Evolutionary conservation across 257 asterid species (phyloP), one percentile per base, ranked within the genome.

Genomic region (Solanum medicagineum): DNA sequence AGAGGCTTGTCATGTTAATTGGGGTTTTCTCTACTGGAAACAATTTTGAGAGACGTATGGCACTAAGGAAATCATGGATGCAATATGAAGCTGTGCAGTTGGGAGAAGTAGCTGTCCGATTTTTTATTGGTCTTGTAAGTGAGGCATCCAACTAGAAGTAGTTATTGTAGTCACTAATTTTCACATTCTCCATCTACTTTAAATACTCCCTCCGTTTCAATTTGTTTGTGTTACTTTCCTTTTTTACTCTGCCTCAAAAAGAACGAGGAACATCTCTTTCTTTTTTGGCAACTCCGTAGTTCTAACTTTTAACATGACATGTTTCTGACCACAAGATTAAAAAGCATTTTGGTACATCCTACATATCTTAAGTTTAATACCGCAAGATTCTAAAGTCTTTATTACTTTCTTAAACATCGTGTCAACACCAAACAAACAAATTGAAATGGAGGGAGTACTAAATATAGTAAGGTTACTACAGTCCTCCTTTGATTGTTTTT

Each of bases 41-140:
- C 89, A 94, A 95, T 80, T 96, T 96, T 51, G 98, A 91, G 91
- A 94, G 98, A 86, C 97, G 99, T 7, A 93, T 94, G 99, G 97
- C 98, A 44, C 84, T 96, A 73, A 92, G 99, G 87, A 94, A 95
- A 89, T 91, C 97, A 55, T 96, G 98, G 99, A 96, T 96, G 99
- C 98, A 93, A 82, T 96, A 93, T 82, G 94, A 92, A 81, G 93
- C 94, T 15, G 94, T 95, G 55, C 96, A 92, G 19, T 85, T 90
- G 2, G 98, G 97, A 83, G 91, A 88, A 69, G 99, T 96, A 85
- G 98, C 94, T 63, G 97, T 95, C 29, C 98, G 97, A 74, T 96
- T 96, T 89, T 92, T 95, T 92, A 92, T 95, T 70, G 99, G 99
- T 88, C 97, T 96, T 88, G 99, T 96, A 89, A 95, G 99, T 92